phyloP scores from a whole-genome alignment of 176 grass and related monocot species.

The Alopecurus myosuroides region DNA sequence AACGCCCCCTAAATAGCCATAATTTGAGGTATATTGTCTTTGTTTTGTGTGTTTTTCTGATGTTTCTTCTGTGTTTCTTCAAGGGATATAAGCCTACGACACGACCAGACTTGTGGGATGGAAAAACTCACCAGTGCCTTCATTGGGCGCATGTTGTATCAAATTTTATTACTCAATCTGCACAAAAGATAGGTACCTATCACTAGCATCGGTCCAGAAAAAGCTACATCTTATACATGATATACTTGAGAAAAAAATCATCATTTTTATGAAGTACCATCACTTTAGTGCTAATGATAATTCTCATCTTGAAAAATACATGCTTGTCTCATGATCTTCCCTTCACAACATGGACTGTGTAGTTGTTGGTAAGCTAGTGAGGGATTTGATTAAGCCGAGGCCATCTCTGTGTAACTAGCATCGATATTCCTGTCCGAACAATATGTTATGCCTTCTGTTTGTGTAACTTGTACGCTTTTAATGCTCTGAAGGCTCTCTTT shows the following conservation, averaged over 20 bases:
- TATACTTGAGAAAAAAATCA: background rate
- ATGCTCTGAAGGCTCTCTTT: background rate
- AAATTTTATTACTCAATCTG: slow-evolving; percentile 38
- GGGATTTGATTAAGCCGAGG: background rate
- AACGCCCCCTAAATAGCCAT: background rate
- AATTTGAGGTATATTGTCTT: background rate
- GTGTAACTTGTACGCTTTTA: background rate
- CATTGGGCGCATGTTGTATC: slow-evolving; percentile 28
- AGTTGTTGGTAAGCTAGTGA: background rate
- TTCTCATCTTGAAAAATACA: background rate
- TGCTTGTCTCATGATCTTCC: background rate
- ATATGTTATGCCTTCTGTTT: background rate
- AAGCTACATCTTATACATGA: background rate
- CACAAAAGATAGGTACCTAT: slow-evolving; percentile 30
- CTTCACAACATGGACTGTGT: background rate
- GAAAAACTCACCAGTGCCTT: slow-evolving; percentile 21
- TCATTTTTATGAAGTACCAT: background rate
- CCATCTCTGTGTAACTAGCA: background rate
- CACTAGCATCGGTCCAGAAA: background rate
- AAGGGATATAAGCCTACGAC: slow-evolving; percentile 24
- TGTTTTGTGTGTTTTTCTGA: background rate
- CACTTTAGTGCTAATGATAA: background rate
- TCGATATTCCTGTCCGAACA: background rate
- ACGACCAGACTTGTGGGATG: slow-evolving; percentile 26
- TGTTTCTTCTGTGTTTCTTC: background rate